A percentile compares a stretch with the other conserved stretches of the same genome.
Conservation (phyloP, 2,329 filamentous ascomycete genomes). For the Beauveria sp. region DNA sequence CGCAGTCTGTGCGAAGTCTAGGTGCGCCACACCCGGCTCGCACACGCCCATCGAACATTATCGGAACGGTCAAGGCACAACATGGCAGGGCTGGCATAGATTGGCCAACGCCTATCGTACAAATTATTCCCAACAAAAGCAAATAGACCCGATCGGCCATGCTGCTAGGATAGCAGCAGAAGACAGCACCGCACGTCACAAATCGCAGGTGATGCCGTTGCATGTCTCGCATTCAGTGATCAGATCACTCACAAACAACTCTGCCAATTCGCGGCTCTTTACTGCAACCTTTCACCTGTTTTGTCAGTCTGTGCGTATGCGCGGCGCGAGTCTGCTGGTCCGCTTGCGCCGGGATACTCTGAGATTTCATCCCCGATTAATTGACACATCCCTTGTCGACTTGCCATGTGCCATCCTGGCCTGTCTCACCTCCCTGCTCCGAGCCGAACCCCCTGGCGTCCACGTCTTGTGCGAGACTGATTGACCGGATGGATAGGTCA, state of each 20-base stretch:
- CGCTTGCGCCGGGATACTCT: background rate
- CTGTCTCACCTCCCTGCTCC: background rate
- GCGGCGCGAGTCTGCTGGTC: background rate
- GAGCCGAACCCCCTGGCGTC: background rate
- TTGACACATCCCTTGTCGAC: background rate
- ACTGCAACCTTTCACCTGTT: background rate
- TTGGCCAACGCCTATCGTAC: background rate
- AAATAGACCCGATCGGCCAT: background rate
- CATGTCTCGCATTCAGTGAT: background rate
- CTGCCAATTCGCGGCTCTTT: background rate
- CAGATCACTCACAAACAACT: background rate
- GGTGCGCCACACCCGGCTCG: background rate
- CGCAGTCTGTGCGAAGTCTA: background rate
- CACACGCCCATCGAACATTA: background rate
- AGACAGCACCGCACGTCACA: background rate
- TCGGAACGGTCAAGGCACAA: background rate
- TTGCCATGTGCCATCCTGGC: background rate
- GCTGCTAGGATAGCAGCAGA: background rate
- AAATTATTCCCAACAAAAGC: background rate
- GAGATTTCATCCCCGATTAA: constrained; percentile 4
- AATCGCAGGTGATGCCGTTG: background rate
- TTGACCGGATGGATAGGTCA: background rate
- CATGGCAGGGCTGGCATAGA: background rate
- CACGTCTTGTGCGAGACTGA: background rate
- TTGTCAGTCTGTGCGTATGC: background rate